phyloP scores from a whole-genome alignment of 768 basidiomycete genomes.

The Cyathus striatus region DNA sequence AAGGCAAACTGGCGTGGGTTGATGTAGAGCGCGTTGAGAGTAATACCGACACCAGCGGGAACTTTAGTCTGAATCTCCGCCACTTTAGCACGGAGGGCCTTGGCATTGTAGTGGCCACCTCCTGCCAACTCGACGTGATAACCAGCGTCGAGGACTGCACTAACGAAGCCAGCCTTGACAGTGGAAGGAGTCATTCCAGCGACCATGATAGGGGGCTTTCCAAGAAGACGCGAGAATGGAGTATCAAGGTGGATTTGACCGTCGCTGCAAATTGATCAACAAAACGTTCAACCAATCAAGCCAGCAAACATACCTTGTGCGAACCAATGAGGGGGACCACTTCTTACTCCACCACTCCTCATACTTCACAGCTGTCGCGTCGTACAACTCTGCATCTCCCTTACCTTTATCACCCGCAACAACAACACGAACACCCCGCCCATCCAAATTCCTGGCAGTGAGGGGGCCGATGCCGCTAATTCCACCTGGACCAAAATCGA shows the following conservation, averaged over 20 bases:
- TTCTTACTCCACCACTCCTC: slow-evolving; percentile 93
- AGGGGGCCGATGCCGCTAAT: slow-evolving; percentile 89
- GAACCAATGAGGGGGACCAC: slow-evolving; percentile 79
- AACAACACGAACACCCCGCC: slow-evolving; percentile 87
- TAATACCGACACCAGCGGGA: slow-evolving; percentile 86
- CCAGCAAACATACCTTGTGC: slow-evolving; percentile 64
- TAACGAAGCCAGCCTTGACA: slow-evolving; percentile 92
- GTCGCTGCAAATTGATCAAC: slow-evolving; percentile 48
- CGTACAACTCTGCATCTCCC: slow-evolving; percentile 83
- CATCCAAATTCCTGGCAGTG: slow-evolving; percentile 87
- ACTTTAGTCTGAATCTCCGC: slow-evolving; percentile 86
- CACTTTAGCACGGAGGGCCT: slow-evolving; percentile 85
- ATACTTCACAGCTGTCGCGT: slow-evolving; percentile 53
- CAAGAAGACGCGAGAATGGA: slow-evolving; percentile 90
- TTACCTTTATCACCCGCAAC: slow-evolving; percentile 89
- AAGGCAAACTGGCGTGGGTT: slow-evolving; percentile 96
- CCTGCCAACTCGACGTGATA: slow-evolving; percentile 97
- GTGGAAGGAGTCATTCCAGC: slow-evolving; percentile 99
- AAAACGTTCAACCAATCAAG: slow-evolving; percentile 7
- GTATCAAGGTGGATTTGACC: slow-evolving; percentile 92
- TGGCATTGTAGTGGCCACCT: slow-evolving; percentile 93
- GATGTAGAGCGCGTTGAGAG: slow-evolving; percentile 95
- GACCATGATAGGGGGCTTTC: slow-evolving; percentile 98
- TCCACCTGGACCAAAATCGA: slow-evolving; percentile 97
- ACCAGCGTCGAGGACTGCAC: slow-evolving; percentile 87